Percentiles rank a stretch among this genome's conserved stretches.
These are phyloP conservation scores for Mucor mucedo DNA, from an alignment of 371 early-diverging fungal species.

Conservation along the genomic window DNA sequence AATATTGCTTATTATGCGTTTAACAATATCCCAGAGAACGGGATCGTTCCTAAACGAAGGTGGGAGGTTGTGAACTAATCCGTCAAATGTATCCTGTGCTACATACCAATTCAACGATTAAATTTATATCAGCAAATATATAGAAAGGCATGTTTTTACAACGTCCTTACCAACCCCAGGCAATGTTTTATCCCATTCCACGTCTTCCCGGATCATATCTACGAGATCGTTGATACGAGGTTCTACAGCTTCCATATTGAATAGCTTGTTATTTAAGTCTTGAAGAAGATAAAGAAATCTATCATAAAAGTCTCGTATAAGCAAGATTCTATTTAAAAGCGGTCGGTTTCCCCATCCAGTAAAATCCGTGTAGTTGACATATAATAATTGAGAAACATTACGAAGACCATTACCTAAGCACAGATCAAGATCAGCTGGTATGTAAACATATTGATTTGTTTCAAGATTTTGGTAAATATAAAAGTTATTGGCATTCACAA, in stretches of 20 bases:
- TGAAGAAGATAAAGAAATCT: constrained; percentile 19
- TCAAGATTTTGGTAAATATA: constrained; percentile 17
- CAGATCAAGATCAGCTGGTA: constrained; percentile 38
- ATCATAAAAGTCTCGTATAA: constrained; percentile 15
- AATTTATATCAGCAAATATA: too few species aligned
- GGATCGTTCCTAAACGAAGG: too few species aligned
- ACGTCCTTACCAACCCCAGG: constrained; percentile 6
- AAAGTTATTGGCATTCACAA: constrained; percentile 21
- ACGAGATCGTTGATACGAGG: constrained; percentile 26
- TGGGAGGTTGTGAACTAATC: too few species aligned
- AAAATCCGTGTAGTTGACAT: constrained; percentile 32
- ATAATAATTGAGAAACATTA: constrained; percentile 7
- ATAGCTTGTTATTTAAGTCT: constrained; percentile 12
- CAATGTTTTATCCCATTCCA: constrained; percentile 28
- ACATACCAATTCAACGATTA: too few species aligned
- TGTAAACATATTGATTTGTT: constrained; percentile 20
- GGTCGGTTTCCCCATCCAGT: constrained; percentile 32
- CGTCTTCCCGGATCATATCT: constrained; percentile 28
- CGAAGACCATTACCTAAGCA: constrained; percentile 28
- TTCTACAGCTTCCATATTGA: constrained; percentile 21
- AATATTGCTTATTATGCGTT: too few species aligned
- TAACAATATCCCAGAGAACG: too few species aligned
- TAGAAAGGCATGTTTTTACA: too few species aligned
- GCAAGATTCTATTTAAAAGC: constrained; percentile 17
- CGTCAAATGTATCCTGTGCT: too few species aligned